Conservation (phyloP, 208 protist species). For the Sergeia podlipaevii region DNA sequence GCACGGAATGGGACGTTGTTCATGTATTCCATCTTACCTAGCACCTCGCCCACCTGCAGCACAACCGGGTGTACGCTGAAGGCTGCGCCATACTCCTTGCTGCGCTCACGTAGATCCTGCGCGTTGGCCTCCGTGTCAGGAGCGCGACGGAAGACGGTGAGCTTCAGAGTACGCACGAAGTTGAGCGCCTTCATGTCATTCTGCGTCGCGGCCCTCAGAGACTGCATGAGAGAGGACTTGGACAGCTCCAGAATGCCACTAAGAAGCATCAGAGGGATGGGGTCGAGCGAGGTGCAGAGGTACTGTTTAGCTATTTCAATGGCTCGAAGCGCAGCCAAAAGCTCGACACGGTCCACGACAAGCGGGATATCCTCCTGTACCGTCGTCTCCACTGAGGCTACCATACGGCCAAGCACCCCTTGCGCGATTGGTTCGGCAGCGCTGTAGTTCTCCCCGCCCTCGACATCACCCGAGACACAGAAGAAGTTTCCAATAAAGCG, state of each 20-base stretch:
- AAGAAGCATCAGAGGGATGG: conserved; percentile 77
- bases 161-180: conserved; percentile 32
- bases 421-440: conserved; percentile 51
- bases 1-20: conserved; percentile 49
- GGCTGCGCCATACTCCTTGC: conserved; percentile 40
- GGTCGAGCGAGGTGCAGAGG: conserved; percentile 70
- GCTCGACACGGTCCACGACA: conserved; percentile 44
- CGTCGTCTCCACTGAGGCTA: conserved; percentile 27
- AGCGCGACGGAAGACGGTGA: conserved; percentile 34
- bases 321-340: conserved; percentile 62
- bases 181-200: conserved; percentile 55
- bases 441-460: conserved; percentile 42
- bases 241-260: conserved; percentile 73
- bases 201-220: conserved; percentile 39
- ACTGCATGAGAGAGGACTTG: conserved; percentile 51
- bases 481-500: conserved; percentile 83
- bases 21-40: conserved; percentile 60
- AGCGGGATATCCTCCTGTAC: conserved; percentile 42
- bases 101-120: conserved; percentile 15
- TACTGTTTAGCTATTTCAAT: conserved; percentile 72
- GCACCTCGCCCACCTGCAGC: conserved; percentile 36
- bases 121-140: conserved; percentile 1
- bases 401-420: conserved; percentile 37
- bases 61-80: conserved; percentile 60
- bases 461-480: conserved; percentile 36